These are phyloP conservation scores for Eurotiales sp. DNA, from an alignment of 2,329 filamentous ascomycete genomes.

Conservation along the genomic window DNA sequence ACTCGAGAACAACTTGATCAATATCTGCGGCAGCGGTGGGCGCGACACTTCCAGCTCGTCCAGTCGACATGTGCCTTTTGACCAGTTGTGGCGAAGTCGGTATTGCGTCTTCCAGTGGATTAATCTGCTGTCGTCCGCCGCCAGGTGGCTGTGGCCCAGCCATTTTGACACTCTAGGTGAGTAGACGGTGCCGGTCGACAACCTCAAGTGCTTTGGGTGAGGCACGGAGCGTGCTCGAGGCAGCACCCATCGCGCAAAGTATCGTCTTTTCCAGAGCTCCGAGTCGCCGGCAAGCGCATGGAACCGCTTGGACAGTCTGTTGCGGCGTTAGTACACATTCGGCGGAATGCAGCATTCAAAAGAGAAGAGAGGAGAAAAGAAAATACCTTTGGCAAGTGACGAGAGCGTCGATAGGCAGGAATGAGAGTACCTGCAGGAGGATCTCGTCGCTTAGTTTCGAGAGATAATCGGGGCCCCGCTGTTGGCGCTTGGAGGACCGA, in stretches of 20 bases:
- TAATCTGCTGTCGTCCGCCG: slow-evolving; percentile 43
- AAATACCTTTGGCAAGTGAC: slow-evolving; percentile 58
- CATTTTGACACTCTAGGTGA: slow-evolving; percentile 57
- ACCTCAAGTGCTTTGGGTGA: slow-evolving; percentile 51
- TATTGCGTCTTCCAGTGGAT: slow-evolving; percentile 88
- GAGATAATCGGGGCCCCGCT: slow-evolving; percentile 53
- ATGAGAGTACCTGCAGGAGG: slow-evolving; percentile 76
- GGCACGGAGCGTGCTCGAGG: slow-evolving; percentile 74
- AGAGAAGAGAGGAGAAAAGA: not conserved
- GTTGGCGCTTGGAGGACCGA: slow-evolving; percentile 43
- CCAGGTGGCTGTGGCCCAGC: slow-evolving; percentile 58
- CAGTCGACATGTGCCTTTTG: slow-evolving; percentile 72
- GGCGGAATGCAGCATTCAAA: slow-evolving; percentile 8
- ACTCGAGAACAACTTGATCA: slow-evolving; percentile 75
- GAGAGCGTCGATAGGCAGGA: slow-evolving; percentile 66
- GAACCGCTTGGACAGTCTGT: slow-evolving; percentile 64
- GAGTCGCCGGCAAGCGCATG: slow-evolving; percentile 70
- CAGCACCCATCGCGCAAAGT: slow-evolving; percentile 81
- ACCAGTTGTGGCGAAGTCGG: slow-evolving; percentile 87
- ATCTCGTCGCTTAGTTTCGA: slow-evolving; percentile 82
- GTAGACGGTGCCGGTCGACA: slow-evolving; percentile 40
- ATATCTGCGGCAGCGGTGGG: slow-evolving; percentile 54
- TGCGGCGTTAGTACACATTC: slow-evolving; percentile 4
- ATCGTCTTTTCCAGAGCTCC: slow-evolving; percentile 86
- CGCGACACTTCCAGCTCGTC: slow-evolving; percentile 67